Evolutionary conservation across 345 rosid genomes (phyloP).

Genomic region (Cardamine chenopodiifolia): DNA sequence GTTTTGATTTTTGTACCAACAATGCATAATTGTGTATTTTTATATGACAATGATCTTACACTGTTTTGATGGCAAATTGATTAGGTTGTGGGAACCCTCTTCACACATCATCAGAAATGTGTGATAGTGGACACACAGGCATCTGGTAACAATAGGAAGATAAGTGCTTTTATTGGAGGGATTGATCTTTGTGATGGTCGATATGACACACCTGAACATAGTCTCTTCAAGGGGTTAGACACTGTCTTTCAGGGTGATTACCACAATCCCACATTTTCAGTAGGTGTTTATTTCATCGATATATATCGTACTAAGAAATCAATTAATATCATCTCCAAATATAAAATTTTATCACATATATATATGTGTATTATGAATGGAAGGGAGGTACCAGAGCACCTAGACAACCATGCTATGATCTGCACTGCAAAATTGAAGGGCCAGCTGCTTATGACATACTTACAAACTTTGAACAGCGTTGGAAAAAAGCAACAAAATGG

Average conservation of each 20-base stretch:
- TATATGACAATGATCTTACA: not conserved
- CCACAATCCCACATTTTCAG: conserved; percentile 65
- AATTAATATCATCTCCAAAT: too few relatives aligned
- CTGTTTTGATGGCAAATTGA: conserved; percentile 21
- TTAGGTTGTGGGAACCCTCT: conserved; percentile 77
- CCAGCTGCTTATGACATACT: conserved; percentile 96
- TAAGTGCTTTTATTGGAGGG: conserved; percentile 64
- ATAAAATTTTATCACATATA: too few relatives aligned
- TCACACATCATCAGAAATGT: conserved; percentile 74
- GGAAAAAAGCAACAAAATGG: conserved; percentile 85
- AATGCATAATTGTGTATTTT: not conserved
- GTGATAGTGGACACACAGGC: conserved; percentile 72
- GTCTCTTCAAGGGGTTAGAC: conserved; percentile 54
- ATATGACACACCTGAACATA: conserved; percentile 72
- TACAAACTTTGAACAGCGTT: conserved; percentile 86
- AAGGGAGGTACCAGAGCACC: conserved; percentile 74
- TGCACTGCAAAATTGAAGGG: conserved; percentile 87
- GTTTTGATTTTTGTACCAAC: not conserved
- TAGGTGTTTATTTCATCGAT: too few relatives aligned
- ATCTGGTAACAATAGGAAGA: conserved; percentile 58
- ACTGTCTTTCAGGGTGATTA: conserved; percentile 56
- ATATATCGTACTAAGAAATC: too few relatives aligned
- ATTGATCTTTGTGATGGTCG: conserved; percentile 79
- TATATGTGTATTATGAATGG: not conserved
- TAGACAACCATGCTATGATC: conserved; percentile 91